These are phyloP conservation scores for Zygoascus sp. DNA, from an alignment of 1,139 yeast species.

Conservation along the genomic window DNA sequence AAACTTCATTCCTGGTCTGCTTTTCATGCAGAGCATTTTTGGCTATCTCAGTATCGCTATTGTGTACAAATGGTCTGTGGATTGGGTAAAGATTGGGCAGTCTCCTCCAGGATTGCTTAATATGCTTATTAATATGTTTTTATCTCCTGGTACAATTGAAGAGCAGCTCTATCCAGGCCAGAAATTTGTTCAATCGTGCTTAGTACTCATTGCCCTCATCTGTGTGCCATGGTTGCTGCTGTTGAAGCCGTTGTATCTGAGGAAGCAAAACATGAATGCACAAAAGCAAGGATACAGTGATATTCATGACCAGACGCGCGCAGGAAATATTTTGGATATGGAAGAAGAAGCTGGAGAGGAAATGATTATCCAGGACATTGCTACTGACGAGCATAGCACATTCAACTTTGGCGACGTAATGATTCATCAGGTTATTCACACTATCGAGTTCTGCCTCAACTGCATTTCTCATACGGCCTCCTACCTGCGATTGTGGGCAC, in stretches of 20 bases:
- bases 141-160: conserved; percentile 86
- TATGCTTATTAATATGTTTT: conserved; percentile 94
- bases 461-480: conserved; percentile 98
- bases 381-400: conserved; percentile 41
- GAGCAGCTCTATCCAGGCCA: conserved; percentile 84
- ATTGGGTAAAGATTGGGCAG: conserved; percentile 71
- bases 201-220: conserved; percentile 69
- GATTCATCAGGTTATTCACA: conserved; percentile 96
- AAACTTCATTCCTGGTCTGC: conserved; percentile 86
- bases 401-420: conserved; percentile 87
- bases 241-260: conserved; percentile 75
- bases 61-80: conserved; percentile 90
- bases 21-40: conserved; percentile 93
- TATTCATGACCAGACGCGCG: conserved; percentile 24
- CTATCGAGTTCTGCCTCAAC: conserved; percentile 95
- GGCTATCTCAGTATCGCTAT: conserved; percentile 85
- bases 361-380: conserved; percentile 29
- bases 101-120: conserved; percentile 92
- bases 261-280: conserved; percentile 40
- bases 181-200: conserved; percentile 65
- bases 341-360: conserved; percentile 26
- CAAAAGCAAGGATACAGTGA: conserved; percentile 32
- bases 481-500: conserved; percentile 93
- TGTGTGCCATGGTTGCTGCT: conserved; percentile 94
- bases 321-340: conserved; percentile 21